A percentile compares a stretch with the other conserved stretches of the same genome.
Conservation (phyloP, 345 rosid species). For the Gossypium sturtianum region DNA sequence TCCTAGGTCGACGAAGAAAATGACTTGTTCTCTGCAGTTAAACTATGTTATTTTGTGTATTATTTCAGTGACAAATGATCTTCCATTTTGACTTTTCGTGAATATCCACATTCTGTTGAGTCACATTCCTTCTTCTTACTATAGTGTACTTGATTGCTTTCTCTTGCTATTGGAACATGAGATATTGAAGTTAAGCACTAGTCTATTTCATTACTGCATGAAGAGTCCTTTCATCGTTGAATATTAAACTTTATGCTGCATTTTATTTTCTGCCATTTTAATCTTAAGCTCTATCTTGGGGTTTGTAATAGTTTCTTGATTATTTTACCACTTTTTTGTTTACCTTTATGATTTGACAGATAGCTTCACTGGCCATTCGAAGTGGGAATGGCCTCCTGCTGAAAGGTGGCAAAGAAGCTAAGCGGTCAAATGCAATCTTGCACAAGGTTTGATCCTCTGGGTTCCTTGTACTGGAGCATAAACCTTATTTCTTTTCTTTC, state of each 20-base stretch:
- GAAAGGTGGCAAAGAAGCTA: constrained; percentile 97
- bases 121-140: background rate
- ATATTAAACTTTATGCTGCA: background rate
- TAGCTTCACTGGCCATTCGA: constrained; percentile 62
- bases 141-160: background rate
- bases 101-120: background rate
- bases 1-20: background rate
- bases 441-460: constrained; percentile 43
- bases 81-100: background rate
- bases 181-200: background rate
- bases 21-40: background rate
- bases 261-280: background rate
- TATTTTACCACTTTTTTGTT: background rate
- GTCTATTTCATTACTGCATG: constrained; percentile 4
- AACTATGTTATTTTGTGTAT: background rate
- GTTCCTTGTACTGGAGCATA: background rate
- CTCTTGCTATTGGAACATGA: background rate
- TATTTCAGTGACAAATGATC: background rate
- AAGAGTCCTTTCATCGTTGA: background rate
- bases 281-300: background rate
- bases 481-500: background rate
- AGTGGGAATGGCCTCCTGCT: constrained; percentile 92
- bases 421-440: constrained; percentile 82
- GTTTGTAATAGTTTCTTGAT: background rate
- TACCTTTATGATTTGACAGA: constrained; percentile 29